These are phyloP conservation scores for Tulasnella sp. DNA, from an alignment of 768 basidiomycete species.

Conservation along the genomic window DNA sequence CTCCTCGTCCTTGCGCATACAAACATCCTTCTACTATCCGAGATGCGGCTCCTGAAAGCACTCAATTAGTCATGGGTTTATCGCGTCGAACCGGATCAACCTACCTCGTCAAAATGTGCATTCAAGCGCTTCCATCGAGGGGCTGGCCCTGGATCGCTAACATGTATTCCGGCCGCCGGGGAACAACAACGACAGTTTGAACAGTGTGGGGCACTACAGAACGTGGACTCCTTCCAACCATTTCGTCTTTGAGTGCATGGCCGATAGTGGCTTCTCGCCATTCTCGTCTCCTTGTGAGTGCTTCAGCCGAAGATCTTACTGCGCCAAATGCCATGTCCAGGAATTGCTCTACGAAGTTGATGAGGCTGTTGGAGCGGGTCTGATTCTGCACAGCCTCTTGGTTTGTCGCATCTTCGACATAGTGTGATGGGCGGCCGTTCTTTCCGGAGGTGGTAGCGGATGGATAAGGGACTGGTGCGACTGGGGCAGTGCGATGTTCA, in stretches of 20 bases:
- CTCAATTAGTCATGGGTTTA: too few species aligned
- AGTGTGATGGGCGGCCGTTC: background rate
- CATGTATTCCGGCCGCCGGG: background rate
- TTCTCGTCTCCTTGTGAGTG: background rate
- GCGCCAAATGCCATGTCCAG: background rate
- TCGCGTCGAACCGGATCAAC: too few species aligned
- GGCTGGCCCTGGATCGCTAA: background rate
- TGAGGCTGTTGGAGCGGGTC: background rate
- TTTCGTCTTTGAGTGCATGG: background rate
- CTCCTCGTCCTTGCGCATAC: too few species aligned
- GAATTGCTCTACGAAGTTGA: background rate
- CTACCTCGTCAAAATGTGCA: too few species aligned
- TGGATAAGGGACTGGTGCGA: background rate
- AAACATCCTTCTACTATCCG: too few species aligned
- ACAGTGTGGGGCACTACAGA: background rate
- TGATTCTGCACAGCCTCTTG: background rate
- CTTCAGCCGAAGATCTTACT: background rate
- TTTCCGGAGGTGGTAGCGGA: background rate
- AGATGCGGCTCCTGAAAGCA: too few species aligned
- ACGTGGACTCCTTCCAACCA: background rate
- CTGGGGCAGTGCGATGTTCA: background rate
- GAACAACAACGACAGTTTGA: background rate
- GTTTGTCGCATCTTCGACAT: background rate
- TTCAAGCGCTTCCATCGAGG: background rate
- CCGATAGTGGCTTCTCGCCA: background rate